Evolutionary conservation across 2,329 filamentous ascomycete genomes (phyloP), one percentile per base, ranked within the genome.

Genomic region (Exophiala mesophila): DNA sequence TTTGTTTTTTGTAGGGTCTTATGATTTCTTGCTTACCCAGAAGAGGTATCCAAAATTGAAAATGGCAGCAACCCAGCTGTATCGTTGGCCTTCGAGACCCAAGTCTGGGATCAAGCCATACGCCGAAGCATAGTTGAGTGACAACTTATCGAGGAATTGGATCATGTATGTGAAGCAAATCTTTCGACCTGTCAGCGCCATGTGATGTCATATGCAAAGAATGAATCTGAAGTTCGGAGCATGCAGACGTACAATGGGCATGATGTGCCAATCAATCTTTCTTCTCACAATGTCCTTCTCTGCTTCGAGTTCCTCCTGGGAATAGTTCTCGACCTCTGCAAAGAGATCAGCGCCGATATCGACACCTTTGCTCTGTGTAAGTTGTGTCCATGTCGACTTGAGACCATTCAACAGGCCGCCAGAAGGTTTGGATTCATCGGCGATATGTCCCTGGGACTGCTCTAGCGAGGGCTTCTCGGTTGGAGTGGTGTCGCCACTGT

Each of bases 271-370:
- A 44, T 72, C 69, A 13, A 72, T 61, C 49, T 71, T 68, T 36
- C 60, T 58, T 19, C 68, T 50, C 3, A 72, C 68, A 12, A 61
- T 49, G 12, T 61, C 61, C 3, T 66, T 59, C 47, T 72, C 68
- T 1, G 54, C 57, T 38, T 69, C 65, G 8, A 73, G 53, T 50
- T 71, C 67, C 54, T 69, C 65, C 13, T 60, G 50, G 1, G 65
- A 63, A 24, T 70, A 63, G 26, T 69, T 65, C 23, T 62, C 61
- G 3, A 65, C 64, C 54, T 71, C 68, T 6, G 65, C 59, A 41
- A 66, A 72, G n/a, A 71, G 55, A 16, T 69, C 61, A 4, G 66
- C 68, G 18, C 62, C 68, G 23, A 71, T 71, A 50, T 72, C 23
- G 12, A 26, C 68, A 23, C 50, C 31, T n/a, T 12, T 41, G 12